phyloP scores from a whole-genome alignment of 306 rosid species.

The Inga oerstediana region DNA sequence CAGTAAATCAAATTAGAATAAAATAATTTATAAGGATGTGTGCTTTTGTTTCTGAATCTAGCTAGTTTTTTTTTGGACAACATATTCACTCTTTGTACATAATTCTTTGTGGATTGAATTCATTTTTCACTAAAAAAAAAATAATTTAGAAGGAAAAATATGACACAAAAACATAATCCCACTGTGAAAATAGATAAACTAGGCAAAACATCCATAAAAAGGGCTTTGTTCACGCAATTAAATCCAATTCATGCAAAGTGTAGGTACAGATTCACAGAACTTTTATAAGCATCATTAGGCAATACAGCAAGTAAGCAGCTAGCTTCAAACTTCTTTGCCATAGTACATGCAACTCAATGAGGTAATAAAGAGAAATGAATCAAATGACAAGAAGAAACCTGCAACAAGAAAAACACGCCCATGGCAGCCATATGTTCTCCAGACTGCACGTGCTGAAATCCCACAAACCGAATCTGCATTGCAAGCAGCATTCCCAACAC shows the following conservation, averaged over 20 bases:
- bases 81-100: too few relatives aligned
- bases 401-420: slow-evolving; percentile 99
- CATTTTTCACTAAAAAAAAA: neutral
- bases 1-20: neutral
- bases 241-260: neutral
- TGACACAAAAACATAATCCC: neutral
- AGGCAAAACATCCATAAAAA: slow-evolving; percentile 9
- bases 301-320: neutral
- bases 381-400: slow-evolving; percentile 49
- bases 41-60: too few relatives aligned
- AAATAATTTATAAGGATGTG: neutral
- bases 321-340: neutral
- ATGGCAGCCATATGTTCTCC: slow-evolving; percentile 99
- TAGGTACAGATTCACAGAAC: neutral
- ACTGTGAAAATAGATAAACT: neutral
- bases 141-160: neutral
- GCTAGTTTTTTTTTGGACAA: too few relatives aligned
- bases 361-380: neutral
- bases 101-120: too few relatives aligned
- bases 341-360: neutral
- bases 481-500: slow-evolving; percentile 94
- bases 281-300: neutral
- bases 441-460: slow-evolving; percentile 98
- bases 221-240: neutral
- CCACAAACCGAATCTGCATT: slow-evolving; percentile 98